Evolutionary conservation across 1,284 basidiomycete species (phyloP), one percentile per base, ranked within the genome.

Genomic region (Mrakiaceae sp.): DNA sequence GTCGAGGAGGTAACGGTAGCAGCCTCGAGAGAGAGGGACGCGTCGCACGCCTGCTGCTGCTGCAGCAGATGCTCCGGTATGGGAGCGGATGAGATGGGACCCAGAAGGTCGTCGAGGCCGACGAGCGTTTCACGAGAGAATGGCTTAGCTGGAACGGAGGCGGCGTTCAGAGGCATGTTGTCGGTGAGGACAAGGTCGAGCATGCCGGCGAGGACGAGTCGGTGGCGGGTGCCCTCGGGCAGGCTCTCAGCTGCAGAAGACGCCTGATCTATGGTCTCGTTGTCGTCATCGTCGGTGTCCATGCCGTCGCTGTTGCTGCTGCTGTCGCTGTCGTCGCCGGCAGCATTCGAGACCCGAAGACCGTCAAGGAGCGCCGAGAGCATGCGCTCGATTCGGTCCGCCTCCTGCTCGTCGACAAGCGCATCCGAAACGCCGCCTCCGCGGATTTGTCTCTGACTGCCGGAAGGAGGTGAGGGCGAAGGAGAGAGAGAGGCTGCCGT

Each of bases 151-250:
- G 57, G 0, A 16, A n/a, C 3, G 57, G 57, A 2, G 46, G 44
- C 11, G 57, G 46, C 3, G 57, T 27, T 27, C 27, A 58, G 46
- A 58, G 57, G n/a, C 16, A 3, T 11, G 57, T 27, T 2, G 27
- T 27, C 46, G 2, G 57, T 47, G 16, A 58, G 46, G 57, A 58
- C 46, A 47, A 58, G 57, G 57, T 58, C 57, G 57, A 58, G 57
- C 8, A 46, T 7, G 11, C 57, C 57, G n/a, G 57, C 47, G 6
- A 58, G 14, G 43, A 58, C 16, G n/a, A 58, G 57, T n/a, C 57
- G 57, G 39, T 47, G 57, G 16, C 43, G 57, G 6, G 57, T 58
- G 6, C 46, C n/a, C 4, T 44, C 7, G 11, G 57, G 57, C 5
- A 58, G 44, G 44, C 43, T 42, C 14, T 42, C 39, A 56, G 55